Evolutionary conservation across 2,329 filamentous ascomycete species (phyloP), one percentile per base, ranked within the genome.

Genomic region (Knufia petricola): DNA sequence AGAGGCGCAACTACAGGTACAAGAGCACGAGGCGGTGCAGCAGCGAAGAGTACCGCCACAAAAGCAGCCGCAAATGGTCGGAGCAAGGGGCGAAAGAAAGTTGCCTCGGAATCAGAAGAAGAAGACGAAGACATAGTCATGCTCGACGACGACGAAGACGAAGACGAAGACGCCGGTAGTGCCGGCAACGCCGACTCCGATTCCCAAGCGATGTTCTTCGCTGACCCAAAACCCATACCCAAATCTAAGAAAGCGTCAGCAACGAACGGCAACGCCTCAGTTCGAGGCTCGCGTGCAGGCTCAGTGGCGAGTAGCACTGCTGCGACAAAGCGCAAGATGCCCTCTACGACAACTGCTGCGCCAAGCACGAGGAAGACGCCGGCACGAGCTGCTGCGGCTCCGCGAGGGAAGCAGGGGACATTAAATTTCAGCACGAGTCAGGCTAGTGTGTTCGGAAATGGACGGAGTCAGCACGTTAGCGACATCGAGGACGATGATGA

Each of bases 401-500:
- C 36, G 10, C 28, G 28, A 10, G 36, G 51, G 4, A 57, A 54
- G 4, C 69, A 73, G 52, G 62, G 64, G 3, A 71, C 63, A 2
- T 53, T 73, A 23, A 66, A 64, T 49, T 72, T 72, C 47, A 60
- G 61, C 2, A 61, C 60, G 7, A 67, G 66, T 7, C 68, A 70
- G 44, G 53, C 52, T 39, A 60, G 55, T 32, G 53, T 59, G 9
- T 51, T 59, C 6, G 57, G 57, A 3, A 55, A 46, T n/a, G 32
- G 46, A 9, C 37, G 28, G 4, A 42, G 30, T 10, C 21, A 43
- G 4, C 57, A 61, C 63, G 24, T 53, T 34, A 42, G 52, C 41
- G 28, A 57, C 48, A 32, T 52, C 31, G 51, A 59, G 40, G 50
- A 57, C 63, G 30, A 66, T 58, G 37, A 63, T 40, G 65, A 66